Conservation (phyloP, 2,329 filamentous ascomycete genomes). For the Aureobasidium musti region DNA sequence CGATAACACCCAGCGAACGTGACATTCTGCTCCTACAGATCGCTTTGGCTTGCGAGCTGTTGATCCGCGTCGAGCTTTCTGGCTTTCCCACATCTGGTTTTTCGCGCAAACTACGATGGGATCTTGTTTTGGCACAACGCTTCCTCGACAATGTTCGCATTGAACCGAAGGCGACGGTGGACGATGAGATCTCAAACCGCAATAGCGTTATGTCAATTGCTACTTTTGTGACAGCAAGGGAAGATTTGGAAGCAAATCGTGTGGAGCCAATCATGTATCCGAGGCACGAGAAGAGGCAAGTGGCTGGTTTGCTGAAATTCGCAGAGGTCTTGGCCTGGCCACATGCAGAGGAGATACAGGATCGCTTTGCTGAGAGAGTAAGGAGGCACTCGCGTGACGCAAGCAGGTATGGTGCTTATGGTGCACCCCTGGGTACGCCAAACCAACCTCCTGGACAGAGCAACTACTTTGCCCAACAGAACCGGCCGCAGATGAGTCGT, state of each 20-base stretch:
- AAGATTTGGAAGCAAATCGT: constrained; percentile 30
- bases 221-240: constrained; percentile 35
- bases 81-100: constrained; percentile 39
- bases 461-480: constrained; percentile 29
- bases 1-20: constrained; percentile 45
- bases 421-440: constrained; percentile 45
- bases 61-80: constrained; percentile 53
- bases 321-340: constrained; percentile 56
- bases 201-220: constrained; percentile 37
- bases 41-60: constrained; percentile 56
- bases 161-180: constrained; percentile 36
- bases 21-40: constrained; percentile 59
- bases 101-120: constrained; percentile 58
- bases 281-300: constrained; percentile 45
- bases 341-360: constrained; percentile 34
- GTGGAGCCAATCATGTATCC: constrained; percentile 41
- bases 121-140: constrained; percentile 55
- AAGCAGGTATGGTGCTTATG: constrained; percentile 42
- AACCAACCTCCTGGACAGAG: constrained; percentile 29
- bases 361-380: constrained; percentile 19
- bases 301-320: constrained; percentile 55
- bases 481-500: constrained; percentile 27
- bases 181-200: constrained; percentile 28
- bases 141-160: constrained; percentile 57
- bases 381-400: constrained; percentile 7